Evolutionary conservation across 2,329 filamentous ascomycete species (phyloP).

Genomic region (Colletotrichum sp.): DNA sequence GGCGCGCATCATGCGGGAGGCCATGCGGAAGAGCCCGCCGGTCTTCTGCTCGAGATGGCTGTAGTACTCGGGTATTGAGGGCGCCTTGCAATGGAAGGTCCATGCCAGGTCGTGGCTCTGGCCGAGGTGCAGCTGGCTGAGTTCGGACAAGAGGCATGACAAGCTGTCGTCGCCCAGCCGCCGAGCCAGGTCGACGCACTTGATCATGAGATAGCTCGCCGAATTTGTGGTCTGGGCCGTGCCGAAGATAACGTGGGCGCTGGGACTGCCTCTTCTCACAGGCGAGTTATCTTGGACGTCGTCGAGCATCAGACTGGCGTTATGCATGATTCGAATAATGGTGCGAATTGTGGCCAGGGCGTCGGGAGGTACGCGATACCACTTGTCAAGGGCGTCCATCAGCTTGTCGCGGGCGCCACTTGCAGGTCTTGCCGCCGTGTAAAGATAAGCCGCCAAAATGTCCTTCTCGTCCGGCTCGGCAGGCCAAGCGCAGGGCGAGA

Average conservation of each 20-base stretch:
- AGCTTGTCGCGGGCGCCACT: constrained; percentile 3
- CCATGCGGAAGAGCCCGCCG: neutral
- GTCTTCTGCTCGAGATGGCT: constrained; percentile 4
- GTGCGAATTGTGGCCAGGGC: neutral
- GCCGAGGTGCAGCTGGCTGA: constrained; percentile 24
- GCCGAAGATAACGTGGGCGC: constrained; percentile 40
- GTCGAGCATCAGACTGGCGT: constrained; percentile 28
- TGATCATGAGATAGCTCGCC: constrained; percentile 30
- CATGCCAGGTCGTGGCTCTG: constrained; percentile 32
- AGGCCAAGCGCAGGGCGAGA: constrained; percentile 2
- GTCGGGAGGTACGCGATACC: neutral
- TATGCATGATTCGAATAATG: neutral
- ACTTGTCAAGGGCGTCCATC: constrained; percentile 1
- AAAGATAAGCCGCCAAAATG: constrained; percentile 1
- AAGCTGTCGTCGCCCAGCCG: constrained; percentile 24
- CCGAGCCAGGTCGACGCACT: constrained; percentile 21
- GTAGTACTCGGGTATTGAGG: constrained; percentile 28
- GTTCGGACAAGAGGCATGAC: neutral
- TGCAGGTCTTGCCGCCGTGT: neutral
- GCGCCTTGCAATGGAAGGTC: constrained; percentile 23
- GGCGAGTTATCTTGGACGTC: constrained; percentile 40
- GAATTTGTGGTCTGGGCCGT: constrained; percentile 38
- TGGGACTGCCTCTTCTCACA: constrained; percentile 34
- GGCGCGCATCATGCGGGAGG: neutral
- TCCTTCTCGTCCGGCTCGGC: constrained; percentile 1